Evolutionary conservation across 129 eudicot species (phyloP).

Genomic region (Flaveria linearis): DNA sequence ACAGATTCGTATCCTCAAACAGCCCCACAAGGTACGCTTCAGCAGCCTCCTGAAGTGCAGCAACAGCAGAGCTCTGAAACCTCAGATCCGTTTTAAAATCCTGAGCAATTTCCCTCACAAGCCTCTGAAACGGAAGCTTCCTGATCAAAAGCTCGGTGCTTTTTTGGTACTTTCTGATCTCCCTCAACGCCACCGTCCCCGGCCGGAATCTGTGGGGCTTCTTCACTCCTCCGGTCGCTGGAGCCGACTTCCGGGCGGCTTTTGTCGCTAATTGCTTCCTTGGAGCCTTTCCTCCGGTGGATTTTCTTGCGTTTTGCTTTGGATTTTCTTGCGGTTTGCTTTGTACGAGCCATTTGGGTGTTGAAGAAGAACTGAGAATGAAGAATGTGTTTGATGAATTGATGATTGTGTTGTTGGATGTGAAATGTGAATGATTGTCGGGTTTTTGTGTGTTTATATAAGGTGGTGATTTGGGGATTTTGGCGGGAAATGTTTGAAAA

Average conservation of each 20-base stretch:
- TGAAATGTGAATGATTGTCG: neutral
- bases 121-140: constrained; percentile 16
- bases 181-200: constrained; percentile 14
- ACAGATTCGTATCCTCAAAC: constrained; percentile 15
- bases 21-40: constrained; percentile 8
- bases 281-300: constrained; percentile 20
- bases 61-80: constrained; percentile 6
- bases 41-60: constrained; percentile 10
- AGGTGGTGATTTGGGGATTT: neutral
- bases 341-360: neutral
- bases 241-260: constrained; percentile 6
- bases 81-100: constrained; percentile 8
- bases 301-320: constrained; percentile 13
- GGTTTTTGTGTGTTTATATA: neutral
- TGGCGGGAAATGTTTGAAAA: neutral
- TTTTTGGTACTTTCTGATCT: constrained; percentile 19
- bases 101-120: constrained; percentile 13
- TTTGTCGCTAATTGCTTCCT: constrained; percentile 8
- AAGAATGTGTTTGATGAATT: neutral
- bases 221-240: constrained; percentile 14
- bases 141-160: constrained; percentile 17
- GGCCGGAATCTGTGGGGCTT: constrained; percentile 19
- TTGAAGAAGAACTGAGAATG: too few species aligned
- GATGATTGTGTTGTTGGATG: too few species aligned
- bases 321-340: constrained; percentile 19